Percentiles rank a stretch among this genome's conserved stretches.
phyloP scores from a whole-genome alignment of 257 asterid genomes.

The Plantago elongata region DNA sequence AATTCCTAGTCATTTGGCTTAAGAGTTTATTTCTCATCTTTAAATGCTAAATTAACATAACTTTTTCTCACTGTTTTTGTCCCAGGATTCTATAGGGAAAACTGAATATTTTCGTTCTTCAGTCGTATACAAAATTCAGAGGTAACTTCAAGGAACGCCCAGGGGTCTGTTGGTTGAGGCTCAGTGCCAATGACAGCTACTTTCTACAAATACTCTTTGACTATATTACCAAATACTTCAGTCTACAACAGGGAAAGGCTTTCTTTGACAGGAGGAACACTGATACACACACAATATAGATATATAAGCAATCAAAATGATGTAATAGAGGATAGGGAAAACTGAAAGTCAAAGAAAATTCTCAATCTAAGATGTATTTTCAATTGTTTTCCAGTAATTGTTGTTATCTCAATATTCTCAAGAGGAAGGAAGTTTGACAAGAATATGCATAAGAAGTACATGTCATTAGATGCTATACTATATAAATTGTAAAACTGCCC shows the following conservation, averaged over 20 bases:
- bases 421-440: not conserved
- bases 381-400: not conserved
- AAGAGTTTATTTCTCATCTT: no score
- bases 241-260: slow-evolving; percentile 4
- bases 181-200: slow-evolving; percentile 32
- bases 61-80: no score
- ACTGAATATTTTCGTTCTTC: slow-evolving; percentile 35
- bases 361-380: not conserved
- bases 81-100: slow-evolving; percentile 30
- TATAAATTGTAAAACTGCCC: not conserved
- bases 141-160: slow-evolving; percentile 48
- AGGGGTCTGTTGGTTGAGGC: slow-evolving; percentile 46
- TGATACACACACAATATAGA: not conserved
- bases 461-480: not conserved
- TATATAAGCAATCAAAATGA: not conserved
- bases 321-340: not conserved
- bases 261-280: not conserved
- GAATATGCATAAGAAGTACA: not conserved
- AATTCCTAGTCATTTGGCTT: no score
- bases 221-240: slow-evolving; percentile 8
- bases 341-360: not conserved
- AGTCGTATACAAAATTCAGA: slow-evolving; percentile 36
- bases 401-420: slow-evolving; percentile 12
- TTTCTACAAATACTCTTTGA: not conserved
- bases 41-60: no score